Evolutionary conservation across 495 filamentous ascomycete genomes (phyloP), one percentile per base, ranked within the genome.

Genomic region (Podospora sp.): DNA sequence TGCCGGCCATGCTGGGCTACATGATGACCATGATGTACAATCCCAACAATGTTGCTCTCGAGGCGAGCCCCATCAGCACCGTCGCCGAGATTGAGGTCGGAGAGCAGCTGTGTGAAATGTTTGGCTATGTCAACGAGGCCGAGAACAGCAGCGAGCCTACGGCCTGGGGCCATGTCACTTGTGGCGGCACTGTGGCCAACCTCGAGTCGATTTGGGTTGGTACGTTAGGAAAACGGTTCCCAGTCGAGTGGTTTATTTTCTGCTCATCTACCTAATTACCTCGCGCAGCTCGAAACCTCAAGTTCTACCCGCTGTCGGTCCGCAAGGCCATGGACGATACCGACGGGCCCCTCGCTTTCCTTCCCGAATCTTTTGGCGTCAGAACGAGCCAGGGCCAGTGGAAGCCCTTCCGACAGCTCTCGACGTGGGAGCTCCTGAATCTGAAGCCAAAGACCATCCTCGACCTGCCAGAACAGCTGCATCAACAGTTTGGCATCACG

Each of bases 11-110:
- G 16, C 65, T 83, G 24, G 80, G 80, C 0, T 83, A 83, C 68
- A 74, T 82, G 27, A 79, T 78, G 71, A 79, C 80, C 18, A 84
- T 83, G 81, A 60, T 82, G 18, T 83, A 81, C 62, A 83, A 83
- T 69, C 78, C 82, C 8, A 85, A 84, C 69, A 84, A 84, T 51
- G 79, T 84, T 7, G 69, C 81, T 1, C 60, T 81, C 16, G 82
- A 84, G 65, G 80, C 76, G 1, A 81, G 78, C 61, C 81, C 80
- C 33, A 66, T 81, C 11, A 78, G 73, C 6, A 82, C 78, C 8
- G 62, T 78, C 0, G 70, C 77, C 0, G 82, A 83, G 69, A 77
- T 77, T 11, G 73, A 77, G 51, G 80, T 77, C 18, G 81, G 81
- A 6, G 67, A 79, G 58, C 76, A 85, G 59, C 73, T 85, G 21